Evolutionary conservation across 352 stramenopile species (phyloP).

Genomic region (Nothophytophthora sp.): DNA sequence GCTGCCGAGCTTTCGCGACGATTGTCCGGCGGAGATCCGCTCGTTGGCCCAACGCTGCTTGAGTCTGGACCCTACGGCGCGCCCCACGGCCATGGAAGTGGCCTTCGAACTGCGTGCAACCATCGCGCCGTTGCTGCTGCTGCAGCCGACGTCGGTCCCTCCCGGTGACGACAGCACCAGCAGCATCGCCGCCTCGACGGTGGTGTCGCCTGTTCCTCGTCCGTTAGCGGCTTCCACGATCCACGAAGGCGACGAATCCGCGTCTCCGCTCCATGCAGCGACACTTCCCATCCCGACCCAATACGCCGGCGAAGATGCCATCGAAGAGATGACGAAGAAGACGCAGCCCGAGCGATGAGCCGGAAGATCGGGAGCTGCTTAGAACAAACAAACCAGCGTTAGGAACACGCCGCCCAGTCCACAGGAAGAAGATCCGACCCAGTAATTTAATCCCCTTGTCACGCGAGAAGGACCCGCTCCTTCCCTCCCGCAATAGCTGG

Average conservation of each 20-base stretch:
- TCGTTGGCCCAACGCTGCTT: slow-evolving; percentile 61
- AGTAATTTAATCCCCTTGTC: slow-evolving; percentile 35
- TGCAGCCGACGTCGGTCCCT: slow-evolving; percentile 18
- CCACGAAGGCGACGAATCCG: slow-evolving; percentile 6
- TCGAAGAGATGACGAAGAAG: slow-evolving; percentile 4
- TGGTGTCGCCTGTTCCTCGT: background rate
- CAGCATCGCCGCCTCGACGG: slow-evolving; percentile 16
- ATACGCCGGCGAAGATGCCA: slow-evolving; percentile 9
- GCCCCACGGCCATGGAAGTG: slow-evolving; percentile 71
- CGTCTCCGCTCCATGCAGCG: background rate
- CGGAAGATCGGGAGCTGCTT: slow-evolving; percentile 14
- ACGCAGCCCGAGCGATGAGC: slow-evolving; percentile 18
- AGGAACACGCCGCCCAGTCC: slow-evolving; percentile 10
- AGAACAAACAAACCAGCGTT: slow-evolving; percentile 13
- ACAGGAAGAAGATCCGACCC: slow-evolving; percentile 11
- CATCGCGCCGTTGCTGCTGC: slow-evolving; percentile 44
- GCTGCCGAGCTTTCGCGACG: slow-evolving; percentile 69
- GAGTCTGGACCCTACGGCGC: slow-evolving; percentile 56
- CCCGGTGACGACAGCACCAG: slow-evolving; percentile 8
- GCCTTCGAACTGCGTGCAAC: slow-evolving; percentile 61
- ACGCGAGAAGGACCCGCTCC: background rate
- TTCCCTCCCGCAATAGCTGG: slow-evolving; percentile 15
- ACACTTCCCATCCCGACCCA: slow-evolving; percentile 4
- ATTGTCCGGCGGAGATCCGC: slow-evolving; percentile 54
- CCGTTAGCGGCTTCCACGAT: background rate